phyloP scores from a whole-genome alignment of 2,329 filamentous ascomycete species.

The Neopestalotiopsis clavispora region DNA sequence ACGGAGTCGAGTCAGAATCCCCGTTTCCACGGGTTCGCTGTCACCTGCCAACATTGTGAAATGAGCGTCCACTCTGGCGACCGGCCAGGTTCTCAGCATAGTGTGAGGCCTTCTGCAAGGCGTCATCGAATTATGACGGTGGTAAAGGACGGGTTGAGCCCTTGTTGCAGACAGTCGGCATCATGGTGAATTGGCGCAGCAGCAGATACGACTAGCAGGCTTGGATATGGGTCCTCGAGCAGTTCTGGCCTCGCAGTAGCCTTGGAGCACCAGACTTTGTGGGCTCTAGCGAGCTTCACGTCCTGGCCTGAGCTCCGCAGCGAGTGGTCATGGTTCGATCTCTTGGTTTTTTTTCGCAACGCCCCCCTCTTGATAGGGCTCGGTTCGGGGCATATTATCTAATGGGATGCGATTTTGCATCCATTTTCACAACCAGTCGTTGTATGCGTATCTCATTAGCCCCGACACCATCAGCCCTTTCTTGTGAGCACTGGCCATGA shows the following conservation, averaged over 20 bases:
- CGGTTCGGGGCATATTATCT: not conserved
- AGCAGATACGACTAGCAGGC: not conserved
- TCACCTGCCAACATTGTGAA: conserved; percentile 8
- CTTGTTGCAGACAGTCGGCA: not conserved
- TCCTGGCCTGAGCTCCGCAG: conserved; percentile 2
- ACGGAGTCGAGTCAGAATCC: not conserved
- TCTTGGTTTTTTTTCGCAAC: not conserved
- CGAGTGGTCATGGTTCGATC: not conserved
- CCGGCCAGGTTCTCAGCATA: not conserved
- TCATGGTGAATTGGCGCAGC: not conserved
- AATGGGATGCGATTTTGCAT: not conserved
- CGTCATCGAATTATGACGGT: not conserved
- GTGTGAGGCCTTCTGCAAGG: not conserved
- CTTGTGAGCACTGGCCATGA: not conserved
- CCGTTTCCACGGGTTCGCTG: not conserved
- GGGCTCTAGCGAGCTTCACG: conserved; percentile 6
- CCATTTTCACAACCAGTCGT: not conserved
- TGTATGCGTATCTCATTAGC: not conserved
- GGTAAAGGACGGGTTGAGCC: not conserved
- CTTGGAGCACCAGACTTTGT: not conserved
- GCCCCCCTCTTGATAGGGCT: not conserved
- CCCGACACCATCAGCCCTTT: not conserved
- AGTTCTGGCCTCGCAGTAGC: conserved; percentile 11
- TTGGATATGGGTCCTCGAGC: conserved; percentile 4
- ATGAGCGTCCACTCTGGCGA: not conserved